Percentiles rank a stretch among this genome's conserved stretches.
Evolutionary conservation across 306 rosid genomes (phyloP).

Genomic region (Morella rubra): DNA sequence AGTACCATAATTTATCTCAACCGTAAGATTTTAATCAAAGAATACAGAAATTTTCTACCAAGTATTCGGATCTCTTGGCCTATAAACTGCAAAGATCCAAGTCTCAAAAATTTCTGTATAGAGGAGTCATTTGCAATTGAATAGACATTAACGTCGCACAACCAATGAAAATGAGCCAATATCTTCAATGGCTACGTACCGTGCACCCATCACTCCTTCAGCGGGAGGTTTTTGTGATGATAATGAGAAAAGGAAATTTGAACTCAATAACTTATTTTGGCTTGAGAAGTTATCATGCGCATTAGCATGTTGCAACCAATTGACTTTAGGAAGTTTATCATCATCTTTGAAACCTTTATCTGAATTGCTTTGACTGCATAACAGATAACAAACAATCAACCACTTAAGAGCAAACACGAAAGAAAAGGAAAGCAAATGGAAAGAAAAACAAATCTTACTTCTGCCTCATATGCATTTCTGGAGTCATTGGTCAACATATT

Average conservation of each 20-base stretch:
- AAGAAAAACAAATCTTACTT: conserved; percentile 18
- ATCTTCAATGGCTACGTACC: conserved; percentile 35
- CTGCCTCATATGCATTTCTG: conserved; percentile 40
- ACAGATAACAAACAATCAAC: conserved; percentile 11
- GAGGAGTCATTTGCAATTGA: not conserved
- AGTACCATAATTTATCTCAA: conserved; percentile 7
- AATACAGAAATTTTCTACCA: not conserved
- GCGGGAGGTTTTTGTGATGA: conserved; percentile 55
- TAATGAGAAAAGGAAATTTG: conserved; percentile 62
- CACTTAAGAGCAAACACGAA: not conserved
- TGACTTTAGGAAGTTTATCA: conserved; percentile 46
- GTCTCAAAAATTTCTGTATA: not conserved
- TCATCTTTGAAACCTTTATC: conserved; percentile 23
- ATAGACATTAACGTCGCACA: not conserved
- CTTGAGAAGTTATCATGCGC: conserved; percentile 60
- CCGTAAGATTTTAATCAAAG: not conserved
- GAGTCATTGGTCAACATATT: conserved; percentile 25
- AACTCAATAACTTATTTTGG: conserved; percentile 53
- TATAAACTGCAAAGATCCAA: not conserved
- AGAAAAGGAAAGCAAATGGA: not conserved
- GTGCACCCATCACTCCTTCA: conserved; percentile 21
- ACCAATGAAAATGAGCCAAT: conserved; percentile 1
- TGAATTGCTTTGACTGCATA: conserved; percentile 38
- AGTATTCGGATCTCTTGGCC: not conserved
- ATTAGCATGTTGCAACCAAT: conserved; percentile 61